phyloP scores from a whole-genome alignment of 1,284 basidiomycete genomes.

The Pholiota adiposa region DNA sequence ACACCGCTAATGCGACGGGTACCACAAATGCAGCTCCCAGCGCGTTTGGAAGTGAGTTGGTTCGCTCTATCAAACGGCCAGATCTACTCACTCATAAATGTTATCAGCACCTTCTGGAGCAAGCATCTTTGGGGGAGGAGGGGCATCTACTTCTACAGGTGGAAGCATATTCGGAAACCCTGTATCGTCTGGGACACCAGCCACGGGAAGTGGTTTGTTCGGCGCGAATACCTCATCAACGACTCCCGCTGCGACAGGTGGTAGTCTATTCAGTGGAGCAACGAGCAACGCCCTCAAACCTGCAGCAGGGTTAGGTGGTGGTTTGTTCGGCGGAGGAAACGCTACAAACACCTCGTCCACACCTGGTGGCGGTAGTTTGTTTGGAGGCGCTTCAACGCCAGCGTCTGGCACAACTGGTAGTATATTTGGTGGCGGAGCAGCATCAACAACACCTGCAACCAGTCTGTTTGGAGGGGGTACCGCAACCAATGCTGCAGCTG shows the following conservation, averaged over 20 bases:
- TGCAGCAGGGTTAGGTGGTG: constrained; percentile 19
- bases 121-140: constrained; percentile 15
- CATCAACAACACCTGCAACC: constrained; percentile 12
- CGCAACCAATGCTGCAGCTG: constrained; percentile 18
- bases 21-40: constrained; percentile 15
- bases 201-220: constrained; percentile 28
- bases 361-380: constrained; percentile 21
- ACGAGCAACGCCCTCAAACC: constrained; percentile 16
- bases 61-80: background rate
- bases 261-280: constrained; percentile 20
- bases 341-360: constrained; percentile 18
- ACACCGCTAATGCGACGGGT: constrained; percentile 12
- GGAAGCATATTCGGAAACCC: constrained; percentile 18
- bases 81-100: background rate
- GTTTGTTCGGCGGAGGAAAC: constrained; percentile 24
- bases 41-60: constrained; percentile 18
- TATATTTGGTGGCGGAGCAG: constrained; percentile 19
- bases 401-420: constrained; percentile 3
- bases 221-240: constrained; percentile 13
- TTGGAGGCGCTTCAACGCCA: constrained; percentile 13
- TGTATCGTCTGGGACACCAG: constrained; percentile 18
- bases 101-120: background rate
- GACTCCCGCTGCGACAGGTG: constrained; percentile 5
- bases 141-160: constrained; percentile 13
- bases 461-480: constrained; percentile 19